A percentile compares a stretch with the other conserved stretches of the same genome.
Evolutionary conservation across 83 land plant species (phyloP).

Genomic region (Picea mariana): DNA sequence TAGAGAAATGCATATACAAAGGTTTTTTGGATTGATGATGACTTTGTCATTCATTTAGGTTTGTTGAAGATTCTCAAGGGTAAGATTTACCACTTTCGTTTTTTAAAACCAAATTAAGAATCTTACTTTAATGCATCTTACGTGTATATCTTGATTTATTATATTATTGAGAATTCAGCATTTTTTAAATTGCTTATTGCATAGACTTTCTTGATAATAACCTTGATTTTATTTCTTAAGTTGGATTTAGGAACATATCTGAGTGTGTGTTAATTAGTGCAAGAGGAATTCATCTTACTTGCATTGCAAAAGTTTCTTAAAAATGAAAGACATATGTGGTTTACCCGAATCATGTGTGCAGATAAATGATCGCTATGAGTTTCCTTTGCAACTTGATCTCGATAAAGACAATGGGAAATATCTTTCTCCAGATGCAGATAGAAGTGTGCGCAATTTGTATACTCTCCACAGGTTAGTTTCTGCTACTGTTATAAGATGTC

Average conservation of each 20-base stretch:
- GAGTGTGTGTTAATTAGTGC: neutral
- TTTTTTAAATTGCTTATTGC: neutral
- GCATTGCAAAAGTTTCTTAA: neutral
- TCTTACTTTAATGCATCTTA: too few species aligned
- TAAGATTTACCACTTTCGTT: too few species aligned
- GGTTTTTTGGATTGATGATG: too few species aligned
- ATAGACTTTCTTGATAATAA: neutral
- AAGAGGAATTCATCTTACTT: neutral
- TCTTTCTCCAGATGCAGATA: slow-evolving; percentile 91
- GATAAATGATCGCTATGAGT: slow-evolving; percentile 99
- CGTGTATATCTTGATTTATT: too few species aligned
- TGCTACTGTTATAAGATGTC: too few species aligned
- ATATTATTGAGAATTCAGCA: too few species aligned
- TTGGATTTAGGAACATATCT: neutral
- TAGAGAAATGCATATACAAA: too few species aligned
- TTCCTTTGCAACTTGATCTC: slow-evolving; percentile 92
- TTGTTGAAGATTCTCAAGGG: too few species aligned
- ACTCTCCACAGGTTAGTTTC: slow-evolving; percentile 82
- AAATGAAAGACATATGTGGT: neutral
- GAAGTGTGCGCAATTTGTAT: slow-evolving; percentile 92
- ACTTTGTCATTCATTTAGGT: too few species aligned
- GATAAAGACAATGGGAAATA: slow-evolving; percentile 92
- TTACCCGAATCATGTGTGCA: slow-evolving; percentile 25
- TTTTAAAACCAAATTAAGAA: too few species aligned
- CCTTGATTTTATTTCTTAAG: neutral